Conservation (phyloP, 768 basidiomycete genomes). For the Leccinum aurantiacum region DNA sequence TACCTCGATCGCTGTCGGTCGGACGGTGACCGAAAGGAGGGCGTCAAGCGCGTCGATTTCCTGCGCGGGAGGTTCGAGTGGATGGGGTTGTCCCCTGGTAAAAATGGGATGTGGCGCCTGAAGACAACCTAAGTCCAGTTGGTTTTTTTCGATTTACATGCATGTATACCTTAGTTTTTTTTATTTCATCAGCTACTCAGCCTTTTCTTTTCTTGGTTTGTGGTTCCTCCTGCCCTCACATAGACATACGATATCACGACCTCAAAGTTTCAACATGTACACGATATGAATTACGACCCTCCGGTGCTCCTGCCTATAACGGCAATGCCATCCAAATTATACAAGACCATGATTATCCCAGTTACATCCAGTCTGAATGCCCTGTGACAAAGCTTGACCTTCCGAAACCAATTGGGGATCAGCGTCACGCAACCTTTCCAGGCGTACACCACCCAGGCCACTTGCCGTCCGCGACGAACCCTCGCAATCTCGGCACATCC, state of each 20-base stretch:
- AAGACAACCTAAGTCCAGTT: constrained; percentile 43
- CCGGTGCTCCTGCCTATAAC: background rate
- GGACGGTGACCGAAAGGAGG: constrained; percentile 36
- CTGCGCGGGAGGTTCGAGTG: constrained; percentile 53
- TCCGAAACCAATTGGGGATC: background rate
- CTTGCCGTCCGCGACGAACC: constrained; percentile 19
- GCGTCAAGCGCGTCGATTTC: constrained; percentile 61
- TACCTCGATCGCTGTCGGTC: constrained; percentile 47
- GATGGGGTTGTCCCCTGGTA: constrained; percentile 52
- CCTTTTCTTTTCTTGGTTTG: constrained; percentile 1
- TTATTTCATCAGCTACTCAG: background rate
- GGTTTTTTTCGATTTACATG: background rate
- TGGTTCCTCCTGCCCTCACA: background rate
- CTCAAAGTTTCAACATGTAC: constrained; percentile 1
- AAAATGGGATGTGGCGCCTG: constrained; percentile 65
- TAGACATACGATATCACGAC: background rate
- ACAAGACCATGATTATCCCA: background rate
- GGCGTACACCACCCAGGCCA: constrained; percentile 27
- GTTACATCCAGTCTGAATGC: background rate
- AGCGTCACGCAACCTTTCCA: background rate
- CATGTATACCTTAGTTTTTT: background rate
- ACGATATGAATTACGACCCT: constrained; percentile 5
- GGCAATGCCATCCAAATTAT: background rate
- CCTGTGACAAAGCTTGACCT: background rate
- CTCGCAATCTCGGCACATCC: constrained; percentile 22